Percentiles rank a stretch among this genome's conserved stretches.
Evolutionary conservation across 2,329 filamentous ascomycete genomes (phyloP).

Genomic region (Aspergillus amoenus): DNA sequence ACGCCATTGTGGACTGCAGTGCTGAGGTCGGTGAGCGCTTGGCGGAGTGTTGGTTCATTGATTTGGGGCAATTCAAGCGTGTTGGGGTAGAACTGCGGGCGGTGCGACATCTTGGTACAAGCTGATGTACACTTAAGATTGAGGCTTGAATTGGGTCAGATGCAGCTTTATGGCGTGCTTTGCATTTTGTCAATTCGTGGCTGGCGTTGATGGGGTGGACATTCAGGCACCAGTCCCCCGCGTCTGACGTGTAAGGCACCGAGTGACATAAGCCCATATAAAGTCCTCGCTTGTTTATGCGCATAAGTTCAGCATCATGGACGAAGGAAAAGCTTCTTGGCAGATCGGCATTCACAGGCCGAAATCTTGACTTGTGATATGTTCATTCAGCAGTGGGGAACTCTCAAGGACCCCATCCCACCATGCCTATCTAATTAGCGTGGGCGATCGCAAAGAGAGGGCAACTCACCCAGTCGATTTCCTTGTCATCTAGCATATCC

Average conservation of each 20-base stretch:
- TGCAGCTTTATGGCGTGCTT: background rate
- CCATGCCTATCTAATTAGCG: background rate
- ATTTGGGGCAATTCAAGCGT: background rate
- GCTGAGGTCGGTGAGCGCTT: background rate
- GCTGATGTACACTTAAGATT: too few species aligned
- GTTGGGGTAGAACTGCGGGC: slow-evolving; percentile 5
- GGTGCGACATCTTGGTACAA: background rate
- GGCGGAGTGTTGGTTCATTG: background rate
- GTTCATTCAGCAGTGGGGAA: background rate
- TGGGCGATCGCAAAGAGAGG: background rate
- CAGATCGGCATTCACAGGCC: too few species aligned
- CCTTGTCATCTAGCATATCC: background rate
- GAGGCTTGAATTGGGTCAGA: background rate
- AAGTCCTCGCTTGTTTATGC: too few species aligned
- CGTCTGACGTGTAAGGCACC: background rate
- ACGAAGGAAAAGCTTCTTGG: too few species aligned
- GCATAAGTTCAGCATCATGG: too few species aligned
- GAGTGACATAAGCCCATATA: background rate
- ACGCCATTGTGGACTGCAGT: slow-evolving; percentile 1
- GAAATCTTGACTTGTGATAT: background rate
- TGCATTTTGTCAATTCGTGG: background rate
- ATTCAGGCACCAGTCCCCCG: background rate
- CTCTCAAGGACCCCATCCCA: background rate
- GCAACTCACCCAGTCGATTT: slow-evolving; percentile 11
- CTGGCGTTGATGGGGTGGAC: background rate